Base-by-base conservation (phyloP, 2,329 filamentous ascomycete genomes). In the Elsinoe fawcettii region DNA sequence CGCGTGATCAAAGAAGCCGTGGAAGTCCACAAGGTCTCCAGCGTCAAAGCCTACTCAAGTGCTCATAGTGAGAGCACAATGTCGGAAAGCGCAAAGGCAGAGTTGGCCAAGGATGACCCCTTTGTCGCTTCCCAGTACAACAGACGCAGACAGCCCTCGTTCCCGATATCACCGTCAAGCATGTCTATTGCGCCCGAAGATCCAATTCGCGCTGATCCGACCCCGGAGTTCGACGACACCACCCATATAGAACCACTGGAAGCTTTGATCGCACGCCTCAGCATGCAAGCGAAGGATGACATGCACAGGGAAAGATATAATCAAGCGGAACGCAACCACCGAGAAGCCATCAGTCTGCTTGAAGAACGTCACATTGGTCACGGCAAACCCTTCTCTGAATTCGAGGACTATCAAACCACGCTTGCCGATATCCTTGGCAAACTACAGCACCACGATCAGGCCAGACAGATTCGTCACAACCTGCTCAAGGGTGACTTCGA, bases 211-310 rank as follows among this genome's bases (percentile, higher is more conserved):
- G 37, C 22, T 18, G 53, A 55, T 20, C 53, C 39, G 8, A 55
- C 53, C 8, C 53, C 53, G 11, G 53, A 44, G 16, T 57, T 51
- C 20, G 55, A 57, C 20, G 55, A 51, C 25, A 57, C 41, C 16
- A 49, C 55, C 20, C 55, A 49, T 27, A 11, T 41, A n/a, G 55
- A 57, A 18, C 43, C 46, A 5, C 22, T 57, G 55, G 43, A 57
- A 43, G 30, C 46, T 14, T 18, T 57, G 30, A 57, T 57, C 16
- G 44, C 49, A 8, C 55, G 55, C 1, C 34, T 57, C 12, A 37
- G 20, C n/a, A 14, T 16, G 12, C 43, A 57, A 16, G 55, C 41
- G 3, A 16, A 25, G 8, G 43, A 51, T 3, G 41, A 57, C 12
- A 44, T 39, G 32, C 36, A 39, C 11, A 27, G 23, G 9, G 43